A percentile compares a stretch with the other conserved stretches of the same genome.
These are phyloP conservation scores for Articulospora tetracladia DNA, from an alignment of 495 filamentous ascomycete genomes.

Conservation along the genomic window DNA sequence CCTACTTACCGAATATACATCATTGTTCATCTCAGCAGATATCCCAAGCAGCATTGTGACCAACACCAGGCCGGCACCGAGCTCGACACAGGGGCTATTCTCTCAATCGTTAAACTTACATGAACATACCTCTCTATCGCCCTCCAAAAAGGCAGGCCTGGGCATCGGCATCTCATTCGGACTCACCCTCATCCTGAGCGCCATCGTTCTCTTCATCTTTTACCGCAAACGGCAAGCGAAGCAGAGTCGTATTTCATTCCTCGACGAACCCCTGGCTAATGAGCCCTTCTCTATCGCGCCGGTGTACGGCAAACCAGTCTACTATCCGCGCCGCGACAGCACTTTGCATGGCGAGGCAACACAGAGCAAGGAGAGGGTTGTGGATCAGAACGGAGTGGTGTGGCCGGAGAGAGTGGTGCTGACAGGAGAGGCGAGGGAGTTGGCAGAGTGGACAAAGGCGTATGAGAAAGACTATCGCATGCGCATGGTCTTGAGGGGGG, in stretches of 20 bases:
- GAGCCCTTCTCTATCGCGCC: no score
- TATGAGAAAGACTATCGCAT: neutral
- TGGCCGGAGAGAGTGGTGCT: slow-evolving; percentile 12
- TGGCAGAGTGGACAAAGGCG: slow-evolving; percentile 2
- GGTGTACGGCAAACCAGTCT: no score
- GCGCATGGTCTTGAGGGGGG: neutral
- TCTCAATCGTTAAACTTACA: no score
- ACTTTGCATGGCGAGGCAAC: no score
- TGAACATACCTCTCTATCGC: no score
- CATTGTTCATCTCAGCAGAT: no score
- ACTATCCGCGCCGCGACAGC: no score
- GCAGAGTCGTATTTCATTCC: neutral
- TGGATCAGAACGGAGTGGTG: neutral
- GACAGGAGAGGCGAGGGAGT: slow-evolving; percentile 6
- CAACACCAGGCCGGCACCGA: no score
- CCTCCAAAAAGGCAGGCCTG: neutral
- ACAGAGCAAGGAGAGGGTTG: neutral
- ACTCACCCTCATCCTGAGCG: neutral
- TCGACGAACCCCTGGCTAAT: no score
- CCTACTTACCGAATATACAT: no score
- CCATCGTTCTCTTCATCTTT: neutral
- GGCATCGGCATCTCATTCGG: neutral
- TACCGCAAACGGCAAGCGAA: neutral
- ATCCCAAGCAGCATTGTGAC: no score
- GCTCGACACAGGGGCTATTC: no score